Evolutionary conservation across 768 basidiomycete species (phyloP), one percentile per base, ranked within the genome.

Genomic region (Suillus subalutaceus): DNA sequence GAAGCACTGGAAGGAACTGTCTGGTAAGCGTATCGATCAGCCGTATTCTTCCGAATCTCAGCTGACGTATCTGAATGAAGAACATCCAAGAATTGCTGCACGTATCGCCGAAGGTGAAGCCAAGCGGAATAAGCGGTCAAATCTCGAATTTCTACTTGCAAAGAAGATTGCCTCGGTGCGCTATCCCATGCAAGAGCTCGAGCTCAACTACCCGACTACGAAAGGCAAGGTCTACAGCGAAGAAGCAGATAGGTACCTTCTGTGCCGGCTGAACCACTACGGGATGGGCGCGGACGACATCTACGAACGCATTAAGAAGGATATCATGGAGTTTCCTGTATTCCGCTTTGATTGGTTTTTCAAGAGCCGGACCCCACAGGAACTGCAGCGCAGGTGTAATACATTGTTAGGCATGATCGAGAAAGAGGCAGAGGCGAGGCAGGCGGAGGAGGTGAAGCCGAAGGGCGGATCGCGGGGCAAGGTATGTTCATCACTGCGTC

Each of bases 281-380:
- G 95, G 96, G 30, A 89, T 98, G 84, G 89, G 90, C 64, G 80
- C 85, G 18, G 93, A 93, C 60, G 95, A 97, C 71, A 91, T 94
- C 32, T 97, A 96, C 73, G 97, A 99, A 73, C 81, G 90, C 63
- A 97, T 99, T 79, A 97, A 97, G 86, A 88, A 90, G 77, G 97
- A 99, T 77, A 95, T 99, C 69, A 90, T 89, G 18, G 96, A 99
- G 79, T 98, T 96, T 79, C 96, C 97, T 1, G 92, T 96, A 16
- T 99, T 98, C 81, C 84, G 96, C 26, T 99, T 99, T 72, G 96
- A 98, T 73, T 98, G 96, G 97, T 98, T 97, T 82, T 91, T 96
- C 84, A 96, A 97, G 83, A 94, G 93, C 69, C 82, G 97, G 63
- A 93, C 92, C 13, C 89, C 94, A 3, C 90, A 93, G 72, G 97